phyloP scores from a whole-genome alignment of 345 rosid genomes.

The Rhodamnia argentea region DNA sequence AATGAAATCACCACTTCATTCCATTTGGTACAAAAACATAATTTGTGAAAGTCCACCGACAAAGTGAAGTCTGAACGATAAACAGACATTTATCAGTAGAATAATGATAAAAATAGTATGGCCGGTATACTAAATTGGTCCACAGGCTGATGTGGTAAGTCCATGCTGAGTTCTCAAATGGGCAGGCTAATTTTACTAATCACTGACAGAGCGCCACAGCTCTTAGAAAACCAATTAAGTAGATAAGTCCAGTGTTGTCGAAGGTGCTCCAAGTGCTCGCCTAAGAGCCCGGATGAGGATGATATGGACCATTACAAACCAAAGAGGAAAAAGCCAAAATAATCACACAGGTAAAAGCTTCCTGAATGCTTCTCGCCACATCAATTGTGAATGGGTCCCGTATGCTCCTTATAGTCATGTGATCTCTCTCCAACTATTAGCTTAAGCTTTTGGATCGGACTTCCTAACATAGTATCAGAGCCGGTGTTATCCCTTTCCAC shows the following conservation, averaged over 20 bases:
- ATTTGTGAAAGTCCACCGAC: neutral
- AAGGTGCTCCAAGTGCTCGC: neutral
- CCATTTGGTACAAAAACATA: neutral
- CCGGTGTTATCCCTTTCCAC: too few species aligned
- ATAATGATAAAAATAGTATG: neutral
- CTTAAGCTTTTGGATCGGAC: too few species aligned
- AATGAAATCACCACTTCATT: neutral
- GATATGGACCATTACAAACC: neutral
- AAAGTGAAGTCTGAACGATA: neutral
- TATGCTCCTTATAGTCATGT: too few species aligned
- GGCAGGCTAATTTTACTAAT: neutral
- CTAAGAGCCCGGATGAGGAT: neutral
- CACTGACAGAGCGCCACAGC: neutral
- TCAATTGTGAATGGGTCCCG: too few species aligned
- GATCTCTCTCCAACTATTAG: too few species aligned
- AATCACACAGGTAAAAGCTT: neutral
- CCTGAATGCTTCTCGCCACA: neutral
- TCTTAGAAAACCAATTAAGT: neutral
- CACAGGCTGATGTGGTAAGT: neutral
- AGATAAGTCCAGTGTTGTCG: neutral
- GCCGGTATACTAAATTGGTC: neutral
- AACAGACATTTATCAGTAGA: neutral
- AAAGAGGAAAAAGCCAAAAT: neutral
- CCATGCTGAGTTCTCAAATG: neutral
- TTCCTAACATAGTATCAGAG: too few species aligned